Percentiles rank a stretch among this genome's conserved stretches.
These are phyloP conservation scores for Leucosporidium scottii DNA, from an alignment of 768 basidiomycete genomes.

Conservation along the genomic window DNA sequence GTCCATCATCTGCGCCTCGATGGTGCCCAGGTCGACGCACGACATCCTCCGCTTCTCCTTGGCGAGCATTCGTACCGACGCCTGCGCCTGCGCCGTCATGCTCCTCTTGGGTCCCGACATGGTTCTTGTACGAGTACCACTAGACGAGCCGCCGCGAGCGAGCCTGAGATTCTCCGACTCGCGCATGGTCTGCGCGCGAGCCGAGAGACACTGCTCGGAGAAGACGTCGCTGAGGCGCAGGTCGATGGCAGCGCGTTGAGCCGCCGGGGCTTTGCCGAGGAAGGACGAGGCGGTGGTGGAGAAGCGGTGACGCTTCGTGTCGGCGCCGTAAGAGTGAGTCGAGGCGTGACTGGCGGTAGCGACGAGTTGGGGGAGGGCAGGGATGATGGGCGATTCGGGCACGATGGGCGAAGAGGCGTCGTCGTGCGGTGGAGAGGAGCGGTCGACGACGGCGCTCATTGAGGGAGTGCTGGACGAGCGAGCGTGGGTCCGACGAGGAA, in stretches of 20 bases:
- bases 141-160: neutral
- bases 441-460: slow-evolving; percentile 3
- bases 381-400: neutral
- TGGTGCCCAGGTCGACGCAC: neutral
- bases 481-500: slow-evolving; percentile 10
- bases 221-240: slow-evolving; percentile 71
- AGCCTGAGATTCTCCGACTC: slow-evolving; percentile 6
- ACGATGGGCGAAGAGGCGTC: slow-evolving; percentile 1
- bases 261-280: slow-evolving; percentile 56
- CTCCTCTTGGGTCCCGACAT: slow-evolving; percentile 19
- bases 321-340: slow-evolving; percentile 35
- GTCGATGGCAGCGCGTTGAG: slow-evolving; percentile 65
- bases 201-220: slow-evolving; percentile 62
- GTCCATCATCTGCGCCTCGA: slow-evolving; percentile 5
- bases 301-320: slow-evolving; percentile 13
- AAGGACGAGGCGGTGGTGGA: slow-evolving; percentile 24
- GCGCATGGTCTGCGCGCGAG: slow-evolving; percentile 44
- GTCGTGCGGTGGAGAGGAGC: neutral
- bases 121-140: neutral
- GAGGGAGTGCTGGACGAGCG: slow-evolving; percentile 14
- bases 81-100: slow-evolving; percentile 8
- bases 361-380: neutral
- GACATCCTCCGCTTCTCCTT: slow-evolving; percentile 24
- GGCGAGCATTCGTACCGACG: neutral
- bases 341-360: slow-evolving; percentile 8